These are phyloP conservation scores for Dictyostelium capitatum DNA, from an alignment of 78 protist genomes.

Conservation along the genomic window DNA sequence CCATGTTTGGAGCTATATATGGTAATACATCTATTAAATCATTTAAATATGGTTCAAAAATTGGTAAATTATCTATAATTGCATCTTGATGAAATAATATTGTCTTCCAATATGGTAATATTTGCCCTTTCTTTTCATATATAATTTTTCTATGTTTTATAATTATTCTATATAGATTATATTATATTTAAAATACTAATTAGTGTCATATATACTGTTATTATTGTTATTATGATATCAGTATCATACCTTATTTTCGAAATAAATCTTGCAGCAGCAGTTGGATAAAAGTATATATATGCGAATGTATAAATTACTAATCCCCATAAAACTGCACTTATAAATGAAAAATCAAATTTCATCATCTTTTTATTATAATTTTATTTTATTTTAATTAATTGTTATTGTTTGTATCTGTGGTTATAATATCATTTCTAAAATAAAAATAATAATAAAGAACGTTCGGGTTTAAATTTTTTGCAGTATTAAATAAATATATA, in stretches of 20 bases:
- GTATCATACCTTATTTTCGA: slow-evolving; percentile 33
- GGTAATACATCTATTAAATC: slow-evolving; percentile 9
- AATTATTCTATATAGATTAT: neutral
- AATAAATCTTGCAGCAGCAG: neutral
- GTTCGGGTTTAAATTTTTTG: too few species aligned
- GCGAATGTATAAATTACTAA: slow-evolving; percentile 10
- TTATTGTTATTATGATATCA: too few species aligned
- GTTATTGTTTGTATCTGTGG: neutral
- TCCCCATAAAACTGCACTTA: neutral
- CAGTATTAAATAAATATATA: too few species aligned
- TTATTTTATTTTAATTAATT: neutral
- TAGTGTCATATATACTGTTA: too few species aligned
- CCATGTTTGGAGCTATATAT: slow-evolving; percentile 34
- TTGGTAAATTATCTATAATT: slow-evolving; percentile 53
- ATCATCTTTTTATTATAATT: neutral
- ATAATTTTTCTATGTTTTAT: slow-evolving; percentile 8
- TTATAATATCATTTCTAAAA: neutral
- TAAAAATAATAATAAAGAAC: neutral
- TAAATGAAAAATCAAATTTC: neutral
- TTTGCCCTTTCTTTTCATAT: neutral
- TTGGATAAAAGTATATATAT: slow-evolving; percentile 35
- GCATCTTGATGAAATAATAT: slow-evolving; percentile 20
- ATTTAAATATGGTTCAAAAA: neutral
- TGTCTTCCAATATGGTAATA: slow-evolving; percentile 17
- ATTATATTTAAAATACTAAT: too few species aligned